Evolutionary conservation across 306 rosid species (phyloP), one percentile per base, ranked within the genome.

Genomic region (Hippophae gyantsensis): DNA sequence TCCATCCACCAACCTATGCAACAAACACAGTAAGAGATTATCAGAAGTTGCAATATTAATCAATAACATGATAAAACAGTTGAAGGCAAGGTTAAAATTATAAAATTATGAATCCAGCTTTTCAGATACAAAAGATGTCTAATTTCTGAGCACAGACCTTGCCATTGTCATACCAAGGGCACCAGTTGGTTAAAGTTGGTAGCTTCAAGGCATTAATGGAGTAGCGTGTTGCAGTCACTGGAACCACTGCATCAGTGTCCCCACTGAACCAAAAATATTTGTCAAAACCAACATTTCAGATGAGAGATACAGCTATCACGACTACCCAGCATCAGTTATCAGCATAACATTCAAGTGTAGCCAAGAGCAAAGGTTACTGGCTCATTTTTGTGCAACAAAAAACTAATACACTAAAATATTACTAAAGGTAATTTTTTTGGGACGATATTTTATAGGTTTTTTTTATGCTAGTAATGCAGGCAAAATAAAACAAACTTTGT

Each of bases 211-310:
- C 95, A 54, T 76, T 86, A 1, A 93, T 88, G 43, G 97, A 93
- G 60, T 88, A 89, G 68, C 97, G 74, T 11, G 97, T 86, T 23
- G 99, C 99, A 27, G 97, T 86, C 58, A 93, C 66, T 1, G 94
- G 99, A 73, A 93, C 94, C 66, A 88, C 89, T 1, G 97, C 58
- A 77, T 93, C 99, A 10, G 94, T 86, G 77, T 93, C 97, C 40
- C 99, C 99, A 43, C 99, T 88, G 75, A 51, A 68, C 18, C 49
- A 74, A 59, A 43, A 56, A 52, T 45, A 49, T 63, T 74, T 32
- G 38, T 61, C 64, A 74, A 53, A 32, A 32, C 38, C 38, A 32
- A 32, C 38, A 32, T 32, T 32, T 32, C 38, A 32, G 38, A 32
- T 32, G 5, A 2, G 38, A 32, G 38, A 32, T 32, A 32, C 38